Conservation (phyloP, 2,329 filamentous ascomycete species). For the Phialophora expanda region DNA sequence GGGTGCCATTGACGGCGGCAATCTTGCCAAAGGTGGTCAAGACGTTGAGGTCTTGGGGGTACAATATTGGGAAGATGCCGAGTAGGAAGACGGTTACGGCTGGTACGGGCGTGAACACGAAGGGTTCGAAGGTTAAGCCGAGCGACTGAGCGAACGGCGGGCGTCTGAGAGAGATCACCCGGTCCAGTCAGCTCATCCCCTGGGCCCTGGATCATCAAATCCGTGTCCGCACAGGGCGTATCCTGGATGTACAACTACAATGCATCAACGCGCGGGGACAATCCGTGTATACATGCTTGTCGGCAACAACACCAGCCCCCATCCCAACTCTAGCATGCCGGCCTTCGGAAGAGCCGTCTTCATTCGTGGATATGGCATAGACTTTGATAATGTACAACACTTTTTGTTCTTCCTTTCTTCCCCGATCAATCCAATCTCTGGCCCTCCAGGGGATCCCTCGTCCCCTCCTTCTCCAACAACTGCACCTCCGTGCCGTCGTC, state of each 20-base stretch:
- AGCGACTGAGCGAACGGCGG: constrained; percentile 31
- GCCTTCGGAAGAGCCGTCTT: background rate
- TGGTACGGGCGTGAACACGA: constrained; percentile 40
- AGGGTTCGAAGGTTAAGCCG: constrained; percentile 39
- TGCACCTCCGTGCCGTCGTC: constrained; percentile 71
- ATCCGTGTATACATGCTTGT: background rate
- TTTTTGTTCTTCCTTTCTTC: background rate
- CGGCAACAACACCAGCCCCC: background rate
- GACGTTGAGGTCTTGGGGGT: constrained; percentile 83
- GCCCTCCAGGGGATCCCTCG: constrained; percentile 33
- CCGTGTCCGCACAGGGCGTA: too few relatives aligned
- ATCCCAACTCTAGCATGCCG: background rate
- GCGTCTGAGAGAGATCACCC: background rate
- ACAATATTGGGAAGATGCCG: constrained; percentile 82
- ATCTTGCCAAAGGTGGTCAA: constrained; percentile 95
- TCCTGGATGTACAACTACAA: too few relatives aligned
- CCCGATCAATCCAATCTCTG: constrained; percentile 8
- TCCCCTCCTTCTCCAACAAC: constrained; percentile 58
- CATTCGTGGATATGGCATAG: background rate
- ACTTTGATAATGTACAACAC: constrained; percentile 23
- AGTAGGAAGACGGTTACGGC: constrained; percentile 24
- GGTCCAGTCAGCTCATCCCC: background rate
- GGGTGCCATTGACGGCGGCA: constrained; percentile 90
- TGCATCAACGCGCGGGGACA: background rate
- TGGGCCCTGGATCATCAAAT: background rate